Evolutionary conservation across 1,139 yeast genomes (phyloP).

Genomic region (Pichia sp.): DNA sequence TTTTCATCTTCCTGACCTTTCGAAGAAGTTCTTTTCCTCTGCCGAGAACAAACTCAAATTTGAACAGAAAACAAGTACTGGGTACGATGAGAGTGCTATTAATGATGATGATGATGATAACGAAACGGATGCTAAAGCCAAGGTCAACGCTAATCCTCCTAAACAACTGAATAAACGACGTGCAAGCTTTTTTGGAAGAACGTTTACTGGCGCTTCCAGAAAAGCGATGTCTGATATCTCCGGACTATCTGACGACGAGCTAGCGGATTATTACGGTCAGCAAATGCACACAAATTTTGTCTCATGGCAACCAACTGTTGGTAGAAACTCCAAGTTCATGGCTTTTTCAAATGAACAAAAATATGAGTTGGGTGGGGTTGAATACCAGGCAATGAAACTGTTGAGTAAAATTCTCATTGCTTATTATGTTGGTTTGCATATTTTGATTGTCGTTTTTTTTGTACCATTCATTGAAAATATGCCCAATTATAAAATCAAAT

Average conservation of each 20-base stretch:
- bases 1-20: constrained; percentile 7
- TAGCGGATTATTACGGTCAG: constrained; percentile 17
- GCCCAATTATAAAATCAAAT: constrained; percentile 32
- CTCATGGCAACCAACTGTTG: constrained; percentile 89
- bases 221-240: constrained; percentile 10
- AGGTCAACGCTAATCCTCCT: too few relatives aligned
- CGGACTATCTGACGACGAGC: constrained; percentile 19
- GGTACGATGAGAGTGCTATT: not conserved
- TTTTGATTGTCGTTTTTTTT: constrained; percentile 48
- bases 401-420: constrained; percentile 55
- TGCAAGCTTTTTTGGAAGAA: constrained; percentile 19
- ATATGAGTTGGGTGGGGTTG: constrained; percentile 95
- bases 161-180: constrained; percentile 12
- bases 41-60: not conserved
- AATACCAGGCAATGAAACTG: constrained; percentile 79
- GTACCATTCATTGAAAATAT: constrained; percentile 58
- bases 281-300: constrained; percentile 36
- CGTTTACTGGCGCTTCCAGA: constrained; percentile 15
- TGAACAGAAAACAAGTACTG: not conserved
- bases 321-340: constrained; percentile 91
- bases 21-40: constrained; percentile 2
- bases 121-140: not conserved
- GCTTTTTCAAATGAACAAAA: constrained; percentile 76
- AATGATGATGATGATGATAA: not conserved
- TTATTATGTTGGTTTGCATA: constrained; percentile 72